A percentile compares a stretch with the other conserved stretches of the same genome.
Conservation (phyloP, 768 basidiomycete species). For the Trametes coccinea region DNA sequence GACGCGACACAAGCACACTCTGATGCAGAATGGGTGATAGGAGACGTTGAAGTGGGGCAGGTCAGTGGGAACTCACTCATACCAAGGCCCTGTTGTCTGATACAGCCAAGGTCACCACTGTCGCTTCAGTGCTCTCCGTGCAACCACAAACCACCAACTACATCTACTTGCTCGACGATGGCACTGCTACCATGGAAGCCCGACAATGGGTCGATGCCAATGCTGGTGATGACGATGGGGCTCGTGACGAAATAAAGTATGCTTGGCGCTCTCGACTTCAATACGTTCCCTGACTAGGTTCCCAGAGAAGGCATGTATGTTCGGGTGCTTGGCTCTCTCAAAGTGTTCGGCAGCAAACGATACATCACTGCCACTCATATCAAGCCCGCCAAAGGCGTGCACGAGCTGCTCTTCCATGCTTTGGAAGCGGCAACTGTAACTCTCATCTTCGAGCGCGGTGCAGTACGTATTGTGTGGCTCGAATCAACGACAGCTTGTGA, state of each 20-base stretch:
- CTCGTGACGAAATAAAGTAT: constrained; percentile 49
- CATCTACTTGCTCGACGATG: constrained; percentile 82
- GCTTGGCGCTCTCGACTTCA: background rate
- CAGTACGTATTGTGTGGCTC: constrained; percentile 42
- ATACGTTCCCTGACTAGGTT: background rate
- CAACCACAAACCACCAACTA: constrained; percentile 77
- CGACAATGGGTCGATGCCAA: constrained; percentile 81
- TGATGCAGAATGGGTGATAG: constrained; percentile 87
- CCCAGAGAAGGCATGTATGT: constrained; percentile 75
- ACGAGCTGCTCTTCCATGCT: constrained; percentile 83
- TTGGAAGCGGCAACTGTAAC: constrained; percentile 73
- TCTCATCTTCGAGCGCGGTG: constrained; percentile 64
- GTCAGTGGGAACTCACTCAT: constrained; percentile 39
- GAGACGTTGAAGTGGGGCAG: constrained; percentile 78
- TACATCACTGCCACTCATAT: constrained; percentile 82
- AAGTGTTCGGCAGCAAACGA: constrained; percentile 77
- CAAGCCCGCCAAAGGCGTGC: constrained; percentile 62
- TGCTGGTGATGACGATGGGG: constrained; percentile 53
- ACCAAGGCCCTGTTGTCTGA: background rate
- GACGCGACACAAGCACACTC: constrained; percentile 81
- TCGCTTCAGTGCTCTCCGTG: constrained; percentile 71
- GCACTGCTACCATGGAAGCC: constrained; percentile 75
- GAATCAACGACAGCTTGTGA: background rate
- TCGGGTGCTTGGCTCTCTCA: constrained; percentile 78
- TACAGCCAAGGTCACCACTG: constrained; percentile 59